Conservation (phyloP, 495 filamentous ascomycete genomes). For the Cercophora samala region DNA sequence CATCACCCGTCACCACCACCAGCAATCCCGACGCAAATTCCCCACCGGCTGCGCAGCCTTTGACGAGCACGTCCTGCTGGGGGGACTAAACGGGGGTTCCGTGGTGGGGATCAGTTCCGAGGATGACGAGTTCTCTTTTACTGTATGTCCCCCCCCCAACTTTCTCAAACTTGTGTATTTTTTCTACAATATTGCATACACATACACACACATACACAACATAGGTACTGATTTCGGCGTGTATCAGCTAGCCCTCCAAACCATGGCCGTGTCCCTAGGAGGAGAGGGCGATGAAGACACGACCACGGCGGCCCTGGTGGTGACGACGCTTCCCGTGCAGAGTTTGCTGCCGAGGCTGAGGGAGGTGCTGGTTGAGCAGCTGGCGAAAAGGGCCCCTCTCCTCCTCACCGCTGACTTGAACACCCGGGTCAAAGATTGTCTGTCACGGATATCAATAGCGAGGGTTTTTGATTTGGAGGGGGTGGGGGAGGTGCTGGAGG, state of each 20-base stretch:
- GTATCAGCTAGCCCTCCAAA: conserved; percentile 36
- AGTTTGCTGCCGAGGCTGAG: conserved; percentile 36
- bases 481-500: conserved; percentile 52
- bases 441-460: conserved; percentile 54
- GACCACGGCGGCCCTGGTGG: conserved; percentile 31
- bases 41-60: conserved; percentile 43
- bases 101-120: conserved; percentile 51
- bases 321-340: conserved; percentile 36
- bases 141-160: conserved; percentile 32
- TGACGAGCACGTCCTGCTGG: conserved; percentile 44
- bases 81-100: conserved; percentile 45
- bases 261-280: conserved; percentile 20
- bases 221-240: no score
- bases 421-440: conserved; percentile 26
- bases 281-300: not conserved
- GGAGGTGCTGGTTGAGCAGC: conserved; percentile 26
- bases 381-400: no score
- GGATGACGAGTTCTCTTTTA: conserved; percentile 36
- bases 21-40: conserved; percentile 18
- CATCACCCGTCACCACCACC: conserved; percentile 8
- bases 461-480: conserved; percentile 59
- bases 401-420: conserved; percentile 1
- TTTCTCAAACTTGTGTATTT: conserved; percentile 4
- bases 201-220: no score
- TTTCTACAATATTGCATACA: no score